Percentiles rank a stretch among this genome's conserved stretches.
phyloP scores from a whole-genome alignment of 2,329 filamentous ascomycete genomes.

The Bipolaris oryzae region DNA sequence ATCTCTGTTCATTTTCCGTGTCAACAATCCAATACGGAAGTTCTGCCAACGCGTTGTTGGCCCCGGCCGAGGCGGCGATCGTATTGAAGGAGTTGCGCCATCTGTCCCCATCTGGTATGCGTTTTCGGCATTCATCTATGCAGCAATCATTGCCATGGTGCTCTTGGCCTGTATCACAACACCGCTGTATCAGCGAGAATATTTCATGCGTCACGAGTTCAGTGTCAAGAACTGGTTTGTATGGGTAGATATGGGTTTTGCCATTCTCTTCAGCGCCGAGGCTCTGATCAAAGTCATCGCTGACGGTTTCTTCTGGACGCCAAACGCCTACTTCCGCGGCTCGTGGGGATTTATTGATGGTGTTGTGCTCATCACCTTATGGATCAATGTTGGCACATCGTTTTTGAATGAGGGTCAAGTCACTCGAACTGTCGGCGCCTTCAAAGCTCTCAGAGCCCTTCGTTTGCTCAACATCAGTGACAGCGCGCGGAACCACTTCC shows the following conservation, averaged over 20 bases:
- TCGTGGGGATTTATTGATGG: constrained; percentile 97
- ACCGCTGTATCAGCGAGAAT: constrained; percentile 88
- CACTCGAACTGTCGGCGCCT: constrained; percentile 89
- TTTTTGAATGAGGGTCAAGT: constrained; percentile 82
- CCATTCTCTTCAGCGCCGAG: constrained; percentile 82
- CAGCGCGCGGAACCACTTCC: constrained; percentile 93
- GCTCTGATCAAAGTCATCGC: constrained; percentile 91
- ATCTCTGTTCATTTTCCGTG: constrained; percentile 83
- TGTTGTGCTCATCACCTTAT: constrained; percentile 87
- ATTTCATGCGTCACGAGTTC: constrained; percentile 68
- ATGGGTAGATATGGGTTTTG: constrained; percentile 90
- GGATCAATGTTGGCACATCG: constrained; percentile 90
- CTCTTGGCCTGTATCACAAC: constrained; percentile 92
- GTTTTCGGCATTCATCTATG: constrained; percentile 93
- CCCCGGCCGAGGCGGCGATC: constrained; percentile 82
- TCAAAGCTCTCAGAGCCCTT: constrained; percentile 92
- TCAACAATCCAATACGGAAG: constrained; percentile 76
- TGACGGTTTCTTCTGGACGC: constrained; percentile 94
- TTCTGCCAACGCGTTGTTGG: constrained; percentile 90
- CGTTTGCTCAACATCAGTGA: constrained; percentile 94
- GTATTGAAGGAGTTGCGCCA: constrained; percentile 87
- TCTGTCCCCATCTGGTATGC: constrained; percentile 90
- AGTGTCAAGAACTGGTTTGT: constrained; percentile 86
- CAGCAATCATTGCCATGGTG: constrained; percentile 97
- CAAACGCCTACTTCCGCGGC: constrained; percentile 94